Conservation (phyloP, 768 basidiomycete genomes). For the Phlebiopsis gigantea region DNA sequence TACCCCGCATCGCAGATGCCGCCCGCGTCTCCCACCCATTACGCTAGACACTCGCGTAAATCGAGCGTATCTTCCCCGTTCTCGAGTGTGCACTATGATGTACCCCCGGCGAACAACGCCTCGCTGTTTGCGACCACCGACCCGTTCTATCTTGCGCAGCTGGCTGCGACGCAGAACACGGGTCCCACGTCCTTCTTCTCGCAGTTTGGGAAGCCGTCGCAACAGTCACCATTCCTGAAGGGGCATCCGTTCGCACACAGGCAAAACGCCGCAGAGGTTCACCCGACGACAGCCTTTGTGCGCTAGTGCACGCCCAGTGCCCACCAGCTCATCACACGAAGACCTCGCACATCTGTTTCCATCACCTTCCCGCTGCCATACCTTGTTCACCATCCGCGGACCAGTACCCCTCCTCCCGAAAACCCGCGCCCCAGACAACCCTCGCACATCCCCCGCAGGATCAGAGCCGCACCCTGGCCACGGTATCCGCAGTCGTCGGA, state of each 20-base stretch:
- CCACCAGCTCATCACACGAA: background rate
- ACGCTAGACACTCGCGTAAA: constrained; percentile 21
- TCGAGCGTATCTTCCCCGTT: constrained; percentile 14
- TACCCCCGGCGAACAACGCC: constrained; percentile 20
- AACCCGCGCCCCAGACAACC: background rate
- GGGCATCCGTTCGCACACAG: constrained; percentile 9
- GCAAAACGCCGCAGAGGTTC: background rate
- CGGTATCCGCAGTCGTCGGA: background rate
- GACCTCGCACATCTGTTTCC: background rate
- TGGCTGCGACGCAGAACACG: constrained; percentile 29
- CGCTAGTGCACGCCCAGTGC: background rate
- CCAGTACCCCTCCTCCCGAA: background rate
- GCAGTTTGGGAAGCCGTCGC: constrained; percentile 32
- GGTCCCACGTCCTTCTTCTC: constrained; percentile 30
- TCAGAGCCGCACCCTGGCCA: background rate
- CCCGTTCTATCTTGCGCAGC: constrained; percentile 43
- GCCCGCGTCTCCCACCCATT: constrained; percentile 14
- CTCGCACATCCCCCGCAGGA: background rate
- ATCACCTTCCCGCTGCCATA: background rate
- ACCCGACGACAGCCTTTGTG: constrained; percentile 3
- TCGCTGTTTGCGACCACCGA: constrained; percentile 41
- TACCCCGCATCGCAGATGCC: constrained; percentile 5
- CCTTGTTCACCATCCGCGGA: background rate
- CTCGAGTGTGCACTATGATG: constrained; percentile 17
- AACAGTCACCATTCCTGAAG: constrained; percentile 35